These are phyloP conservation scores for Salmacisia buchloeana DNA, from an alignment of 1,284 basidiomycete genomes.

Conservation along the genomic window DNA sequence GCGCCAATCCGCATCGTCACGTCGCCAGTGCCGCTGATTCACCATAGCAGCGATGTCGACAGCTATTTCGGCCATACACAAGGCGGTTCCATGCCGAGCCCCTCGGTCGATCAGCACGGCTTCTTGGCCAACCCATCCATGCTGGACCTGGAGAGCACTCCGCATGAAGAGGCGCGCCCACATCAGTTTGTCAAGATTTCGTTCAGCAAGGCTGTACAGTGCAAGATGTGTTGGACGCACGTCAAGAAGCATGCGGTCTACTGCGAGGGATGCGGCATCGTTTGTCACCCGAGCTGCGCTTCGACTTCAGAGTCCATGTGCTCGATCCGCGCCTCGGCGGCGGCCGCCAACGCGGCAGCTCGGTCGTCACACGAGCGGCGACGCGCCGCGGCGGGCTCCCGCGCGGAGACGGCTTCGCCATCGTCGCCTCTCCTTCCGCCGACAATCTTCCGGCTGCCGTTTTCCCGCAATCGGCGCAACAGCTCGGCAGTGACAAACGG, in stretches of 20 bases:
- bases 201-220: slow-evolving; percentile 83
- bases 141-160: slow-evolving; percentile 22
- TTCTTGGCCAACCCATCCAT: slow-evolving; percentile 25
- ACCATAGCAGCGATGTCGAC: neutral
- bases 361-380: neutral
- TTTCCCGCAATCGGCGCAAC: slow-evolving; percentile 22
- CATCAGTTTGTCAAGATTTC: slow-evolving; percentile 86
- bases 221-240: slow-evolving; percentile 71
- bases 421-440: slow-evolving; percentile 5
- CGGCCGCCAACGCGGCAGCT: slow-evolving; percentile 14
- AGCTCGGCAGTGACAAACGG: neutral
- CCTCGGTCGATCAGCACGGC: slow-evolving; percentile 7
- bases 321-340: slow-evolving; percentile 14
- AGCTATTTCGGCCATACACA: slow-evolving; percentile 3
- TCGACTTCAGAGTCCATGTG: slow-evolving; percentile 16
- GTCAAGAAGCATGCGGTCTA: slow-evolving; percentile 82
- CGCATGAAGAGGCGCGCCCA: neutral
- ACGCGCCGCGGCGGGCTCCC: neutral
- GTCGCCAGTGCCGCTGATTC: neutral
- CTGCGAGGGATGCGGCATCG: slow-evolving; percentile 81
- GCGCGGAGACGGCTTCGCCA: neutral
- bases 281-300: slow-evolving; percentile 76
- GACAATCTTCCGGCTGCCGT: slow-evolving; percentile 31
- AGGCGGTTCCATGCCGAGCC: slow-evolving; percentile 12
- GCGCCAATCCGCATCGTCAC: neutral